Base-by-base conservation (phyloP, 2,329 filamentous ascomycete species). In the Colletotrichum magnum region DNA sequence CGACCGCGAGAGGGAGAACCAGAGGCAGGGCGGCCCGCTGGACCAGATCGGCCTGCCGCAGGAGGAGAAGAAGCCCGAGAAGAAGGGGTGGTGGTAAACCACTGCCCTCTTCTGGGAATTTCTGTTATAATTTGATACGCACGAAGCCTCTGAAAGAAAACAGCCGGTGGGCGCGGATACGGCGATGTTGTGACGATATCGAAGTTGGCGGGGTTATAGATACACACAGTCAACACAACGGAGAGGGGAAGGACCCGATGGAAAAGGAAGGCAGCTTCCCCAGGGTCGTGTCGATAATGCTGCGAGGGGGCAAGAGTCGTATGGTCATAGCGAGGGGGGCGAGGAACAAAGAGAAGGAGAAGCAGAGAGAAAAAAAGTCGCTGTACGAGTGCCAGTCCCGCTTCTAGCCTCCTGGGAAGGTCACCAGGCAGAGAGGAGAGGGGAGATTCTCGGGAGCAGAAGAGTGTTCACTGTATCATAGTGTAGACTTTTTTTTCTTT, bases 1-100 rank as follows among this genome's bases (percentile, higher is more conserved):
- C 71, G 84, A 87, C 67, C 75, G 79, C 48, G 87, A 89, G 78
- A 82, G 82, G 72, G 81, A 85, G 72, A 85, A 84, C 69, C 86
- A 89, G 79, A 79, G 79, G 68, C 77, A 72, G 13, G 87, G 86
- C 21, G 87, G 87, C 2, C 82, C 81, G 58, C 75, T 89, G 52
- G 87, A 89, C 73, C 83, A 83, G 66, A 69, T 88, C 3, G 86
- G 85, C 0, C 74, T 84, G 36, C 75, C 73, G 71, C 73, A 62
- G 58, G 69, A 64, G 62, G 64, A 72, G 45, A 71, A 71, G 70
- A 64, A 75, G 41, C 59, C 76, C 2, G 74, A 78, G 54, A 86
- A 85, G 81, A 87, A 85, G 79, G 80, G 84, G 24, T 85, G 85
- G 82, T 75, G 78, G 64, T 87, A 58, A 72, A 54, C 18, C 48